Percentiles rank a stretch among this genome's conserved stretches.
Conservation (phyloP, 331 rosid species). For the Quercus phellos region DNA sequence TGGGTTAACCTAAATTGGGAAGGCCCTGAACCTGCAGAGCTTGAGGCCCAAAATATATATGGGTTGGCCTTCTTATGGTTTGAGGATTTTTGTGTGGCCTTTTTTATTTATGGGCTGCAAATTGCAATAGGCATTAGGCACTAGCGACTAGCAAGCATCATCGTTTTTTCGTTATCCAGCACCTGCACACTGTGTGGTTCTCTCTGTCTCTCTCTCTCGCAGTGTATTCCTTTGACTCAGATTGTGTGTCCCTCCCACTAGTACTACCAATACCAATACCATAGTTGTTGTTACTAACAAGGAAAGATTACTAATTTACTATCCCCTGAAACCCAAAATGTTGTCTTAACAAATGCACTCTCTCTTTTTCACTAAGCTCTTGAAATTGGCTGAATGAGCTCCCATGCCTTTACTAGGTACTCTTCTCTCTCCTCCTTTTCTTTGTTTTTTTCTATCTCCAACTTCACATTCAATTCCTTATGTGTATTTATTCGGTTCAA, state of each 20-base stretch:
- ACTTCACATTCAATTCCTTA: not conserved
- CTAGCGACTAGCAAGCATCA: no score
- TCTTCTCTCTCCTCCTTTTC: not conserved
- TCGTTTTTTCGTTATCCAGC: not conserved
- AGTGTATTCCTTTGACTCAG: not conserved
- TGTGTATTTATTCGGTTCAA: no score
- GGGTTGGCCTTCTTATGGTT: no score
- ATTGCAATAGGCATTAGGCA: no score
- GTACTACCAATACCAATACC: not conserved
- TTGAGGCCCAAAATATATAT: no score
- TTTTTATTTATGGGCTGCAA: no score
- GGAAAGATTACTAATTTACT: not conserved
- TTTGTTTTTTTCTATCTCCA: not conserved
- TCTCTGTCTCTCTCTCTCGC: not conserved
- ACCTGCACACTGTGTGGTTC: not conserved
- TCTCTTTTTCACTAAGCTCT: slow-evolving; percentile 14
- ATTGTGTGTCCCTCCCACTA: not conserved
- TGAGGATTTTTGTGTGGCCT: no score
- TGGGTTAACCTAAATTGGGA: no score
- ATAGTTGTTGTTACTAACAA: not conserved
- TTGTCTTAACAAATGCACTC: not conserved
- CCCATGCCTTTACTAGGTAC: slow-evolving; percentile 88
- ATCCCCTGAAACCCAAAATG: not conserved
- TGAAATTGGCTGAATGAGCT: slow-evolving; percentile 62
- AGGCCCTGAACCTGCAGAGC: no score